Percentiles rank a stretch among this genome's conserved stretches.
Conservation (phyloP, 768 basidiomycete species). For the Boletus subcaerulescens region DNA sequence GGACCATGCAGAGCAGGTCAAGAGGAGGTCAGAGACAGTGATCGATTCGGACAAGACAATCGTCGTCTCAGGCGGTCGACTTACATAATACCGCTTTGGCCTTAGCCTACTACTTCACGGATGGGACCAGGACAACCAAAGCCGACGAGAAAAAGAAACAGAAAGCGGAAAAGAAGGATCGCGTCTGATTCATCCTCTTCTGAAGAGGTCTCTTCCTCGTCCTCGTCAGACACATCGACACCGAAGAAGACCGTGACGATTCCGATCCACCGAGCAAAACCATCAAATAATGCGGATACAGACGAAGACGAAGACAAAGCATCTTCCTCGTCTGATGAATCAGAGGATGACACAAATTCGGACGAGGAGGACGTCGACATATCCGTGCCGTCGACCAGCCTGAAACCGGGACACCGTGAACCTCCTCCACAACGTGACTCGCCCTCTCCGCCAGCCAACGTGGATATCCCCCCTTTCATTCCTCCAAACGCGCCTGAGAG, state of each 20-base stretch:
- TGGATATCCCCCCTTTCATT: conserved; percentile 56
- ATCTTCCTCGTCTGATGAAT: conserved; percentile 21
- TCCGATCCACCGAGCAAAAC: conserved; percentile 3
- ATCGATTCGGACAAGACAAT: too few relatives aligned
- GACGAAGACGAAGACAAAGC: conserved; percentile 11
- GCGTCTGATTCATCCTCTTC: conserved; percentile 43
- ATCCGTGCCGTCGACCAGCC: neutral
- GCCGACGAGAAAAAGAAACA: conserved; percentile 42
- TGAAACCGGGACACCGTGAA: neutral
- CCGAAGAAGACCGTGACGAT: conserved; percentile 7
- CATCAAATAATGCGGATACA: neutral
- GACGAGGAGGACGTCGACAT: conserved; percentile 4
- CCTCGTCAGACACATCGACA: conserved; percentile 17
- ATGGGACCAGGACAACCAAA: conserved; percentile 33
- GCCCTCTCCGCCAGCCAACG: conserved; percentile 20
- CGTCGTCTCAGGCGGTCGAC: too few relatives aligned
- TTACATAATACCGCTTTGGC: too few relatives aligned
- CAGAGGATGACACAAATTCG: neutral
- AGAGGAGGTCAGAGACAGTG: too few relatives aligned
- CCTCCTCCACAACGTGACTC: conserved; percentile 18
- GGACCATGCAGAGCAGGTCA: too few relatives aligned
- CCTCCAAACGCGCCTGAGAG: conserved; percentile 37
- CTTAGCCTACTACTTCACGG: too few relatives aligned
- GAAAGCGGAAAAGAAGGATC: conserved; percentile 55
- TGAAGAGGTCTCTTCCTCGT: conserved; percentile 26